A percentile compares a stretch with the other conserved stretches of the same genome.
Conservation (phyloP, 129 eudicot genomes). For the Centaurea solstitialis region DNA sequence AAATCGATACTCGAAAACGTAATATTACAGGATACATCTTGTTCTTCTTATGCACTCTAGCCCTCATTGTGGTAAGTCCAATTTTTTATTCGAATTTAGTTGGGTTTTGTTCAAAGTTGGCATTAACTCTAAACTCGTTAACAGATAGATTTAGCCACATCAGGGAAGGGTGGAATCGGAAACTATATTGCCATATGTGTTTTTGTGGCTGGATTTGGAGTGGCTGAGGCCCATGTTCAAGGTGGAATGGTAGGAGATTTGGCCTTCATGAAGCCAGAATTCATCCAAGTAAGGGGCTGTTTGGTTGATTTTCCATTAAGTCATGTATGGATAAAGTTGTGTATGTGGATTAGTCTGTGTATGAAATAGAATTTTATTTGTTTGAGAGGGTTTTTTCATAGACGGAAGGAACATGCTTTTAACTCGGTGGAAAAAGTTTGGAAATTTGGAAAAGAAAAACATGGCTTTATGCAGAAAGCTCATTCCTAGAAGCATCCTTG, state of each 20-base stretch:
- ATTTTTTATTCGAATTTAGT: not conserved
- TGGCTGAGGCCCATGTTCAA: conserved; percentile 73
- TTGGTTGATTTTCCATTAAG: no score
- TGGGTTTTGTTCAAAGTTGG: not conserved
- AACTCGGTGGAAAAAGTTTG: no score
- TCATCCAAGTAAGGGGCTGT: conserved; percentile 52
- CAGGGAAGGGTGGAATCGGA: conserved; percentile 62
- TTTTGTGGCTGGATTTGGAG: conserved; percentile 56
- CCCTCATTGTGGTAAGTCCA: conserved; percentile 49
- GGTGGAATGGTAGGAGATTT: conserved; percentile 81
- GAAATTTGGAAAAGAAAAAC: no score
- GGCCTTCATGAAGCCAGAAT: conserved; percentile 67
- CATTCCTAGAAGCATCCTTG: no score
- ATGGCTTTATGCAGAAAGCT: no score
- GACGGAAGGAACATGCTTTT: no score
- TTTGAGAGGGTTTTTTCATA: no score
- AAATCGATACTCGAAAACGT: conserved; percentile 62
- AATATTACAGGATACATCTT: conserved; percentile 60
- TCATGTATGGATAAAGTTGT: no score
- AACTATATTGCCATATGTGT: conserved; percentile 56
- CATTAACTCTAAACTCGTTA: not conserved
- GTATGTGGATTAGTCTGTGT: no score
- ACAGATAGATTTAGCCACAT: conserved; percentile 61
- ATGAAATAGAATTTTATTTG: no score
- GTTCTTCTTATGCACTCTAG: conserved; percentile 55